Evolutionary conservation across 2,329 filamentous ascomycete species (phyloP).

Genomic region (Gyromitra esculenta): DNA sequence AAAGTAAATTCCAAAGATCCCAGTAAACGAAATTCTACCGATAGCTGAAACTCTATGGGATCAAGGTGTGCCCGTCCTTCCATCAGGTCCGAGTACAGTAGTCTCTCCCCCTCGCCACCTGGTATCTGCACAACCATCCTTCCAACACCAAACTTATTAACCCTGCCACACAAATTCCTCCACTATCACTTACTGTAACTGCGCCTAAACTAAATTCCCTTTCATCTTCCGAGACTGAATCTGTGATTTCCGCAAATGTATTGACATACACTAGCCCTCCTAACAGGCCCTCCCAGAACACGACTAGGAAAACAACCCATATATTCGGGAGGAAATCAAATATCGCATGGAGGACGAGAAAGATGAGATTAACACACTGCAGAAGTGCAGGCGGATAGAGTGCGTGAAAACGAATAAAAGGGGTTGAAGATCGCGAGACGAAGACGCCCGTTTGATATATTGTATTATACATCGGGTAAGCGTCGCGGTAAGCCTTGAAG

Average conservation of each 20-base stretch:
- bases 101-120: conserved; percentile 80
- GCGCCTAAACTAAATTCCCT: conserved; percentile 91
- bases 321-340: conserved; percentile 84
- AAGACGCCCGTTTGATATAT: conserved; percentile 97
- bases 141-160: conserved; percentile 86
- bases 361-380: conserved; percentile 78
- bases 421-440: conserved; percentile 88
- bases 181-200: conserved; percentile 91
- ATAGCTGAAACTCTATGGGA: background rate
- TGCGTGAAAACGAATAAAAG: conserved; percentile 81
- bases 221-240: conserved; percentile 78
- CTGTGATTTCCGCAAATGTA: conserved; percentile 92
- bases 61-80: background rate
- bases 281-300: conserved; percentile 94
- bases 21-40: background rate
- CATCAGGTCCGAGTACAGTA: conserved; percentile 70
- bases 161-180: conserved; percentile 86
- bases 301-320: conserved; percentile 82
- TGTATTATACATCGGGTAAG: conserved; percentile 94
- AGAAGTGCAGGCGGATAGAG: conserved; percentile 85
- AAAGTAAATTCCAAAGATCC: background rate
- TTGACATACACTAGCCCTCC: conserved; percentile 95
- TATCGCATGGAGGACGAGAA: conserved; percentile 80
- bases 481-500: conserved; percentile 81
- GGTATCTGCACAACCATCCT: conserved; percentile 81